Evolutionary conservation across 2,329 filamentous ascomycete species (phyloP).

Genomic region (Colletotrichum magnum): DNA sequence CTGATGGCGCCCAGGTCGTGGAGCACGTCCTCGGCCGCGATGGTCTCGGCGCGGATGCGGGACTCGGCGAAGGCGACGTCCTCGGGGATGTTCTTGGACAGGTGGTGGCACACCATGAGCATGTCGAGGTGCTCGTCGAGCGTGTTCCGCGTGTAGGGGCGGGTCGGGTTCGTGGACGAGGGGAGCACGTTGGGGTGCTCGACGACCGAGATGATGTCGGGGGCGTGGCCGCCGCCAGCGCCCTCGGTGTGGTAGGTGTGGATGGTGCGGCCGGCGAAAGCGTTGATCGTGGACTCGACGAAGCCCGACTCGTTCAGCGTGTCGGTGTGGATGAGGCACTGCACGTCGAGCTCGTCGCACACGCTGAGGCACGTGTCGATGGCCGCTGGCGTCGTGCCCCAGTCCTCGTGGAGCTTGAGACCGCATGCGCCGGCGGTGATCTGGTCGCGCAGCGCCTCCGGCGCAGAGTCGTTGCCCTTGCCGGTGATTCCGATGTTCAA

Average conservation of each 20-base stretch:
- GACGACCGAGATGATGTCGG: constrained; percentile 95
- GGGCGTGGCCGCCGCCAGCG: constrained; percentile 93
- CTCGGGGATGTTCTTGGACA: constrained; percentile 93
- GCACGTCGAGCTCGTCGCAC: constrained; percentile 92
- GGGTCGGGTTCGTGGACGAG: constrained; percentile 91
- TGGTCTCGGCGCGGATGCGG: constrained; percentile 94
- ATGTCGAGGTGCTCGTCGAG: constrained; percentile 97
- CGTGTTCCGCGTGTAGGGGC: constrained; percentile 92
- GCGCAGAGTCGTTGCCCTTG: constrained; percentile 89
- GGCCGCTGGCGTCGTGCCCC: constrained; percentile 90
- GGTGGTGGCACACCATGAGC: constrained; percentile 98
- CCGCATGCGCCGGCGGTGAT: constrained; percentile 87
- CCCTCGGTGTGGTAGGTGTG: constrained; percentile 98
- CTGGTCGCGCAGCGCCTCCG: constrained; percentile 81
- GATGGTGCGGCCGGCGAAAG: constrained; percentile 89
- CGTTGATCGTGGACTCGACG: constrained; percentile 89
- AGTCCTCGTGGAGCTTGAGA: constrained; percentile 96
- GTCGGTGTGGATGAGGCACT: constrained; percentile 95
- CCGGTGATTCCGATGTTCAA: constrained; percentile 93
- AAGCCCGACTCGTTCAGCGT: constrained; percentile 98
- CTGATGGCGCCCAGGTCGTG: constrained; percentile 95
- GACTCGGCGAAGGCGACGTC: constrained; percentile 96
- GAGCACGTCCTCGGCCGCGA: constrained; percentile 95
- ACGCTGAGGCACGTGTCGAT: constrained; percentile 90
- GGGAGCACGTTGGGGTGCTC: constrained; percentile 91